Percentiles rank a stretch among this genome's conserved stretches.
phyloP scores from a whole-genome alignment of 1,284 basidiomycete species.

The Neolentinus lepideus region DNA sequence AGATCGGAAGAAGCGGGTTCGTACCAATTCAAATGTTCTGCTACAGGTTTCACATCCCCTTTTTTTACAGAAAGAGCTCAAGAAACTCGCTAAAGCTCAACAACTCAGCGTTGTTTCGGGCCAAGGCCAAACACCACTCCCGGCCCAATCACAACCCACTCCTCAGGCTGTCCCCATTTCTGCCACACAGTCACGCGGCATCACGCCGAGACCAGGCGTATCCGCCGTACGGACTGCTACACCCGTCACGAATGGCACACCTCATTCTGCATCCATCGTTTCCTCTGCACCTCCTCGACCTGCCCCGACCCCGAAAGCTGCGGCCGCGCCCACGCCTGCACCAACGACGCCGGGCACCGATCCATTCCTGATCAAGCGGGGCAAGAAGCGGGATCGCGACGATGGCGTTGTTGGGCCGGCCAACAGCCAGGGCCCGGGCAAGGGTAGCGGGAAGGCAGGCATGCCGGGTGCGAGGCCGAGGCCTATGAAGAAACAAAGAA shows the following conservation, averaged over 20 bases:
- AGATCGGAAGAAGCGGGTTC: conserved; percentile 69
- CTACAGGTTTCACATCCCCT: conserved; percentile 5
- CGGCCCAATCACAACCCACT: conserved; percentile 1
- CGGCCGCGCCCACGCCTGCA: conserved; percentile 6
- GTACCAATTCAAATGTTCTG: conserved; percentile 20
- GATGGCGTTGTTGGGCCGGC: conserved; percentile 10
- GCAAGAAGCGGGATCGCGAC: conserved; percentile 38
- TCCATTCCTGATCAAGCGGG: conserved; percentile 24
- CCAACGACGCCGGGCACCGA: conserved; percentile 5
- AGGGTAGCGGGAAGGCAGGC: conserved; percentile 43
- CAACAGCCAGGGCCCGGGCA: conserved; percentile 11
- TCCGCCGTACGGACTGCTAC: conserved; percentile 16
- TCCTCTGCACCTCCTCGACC: conserved; percentile 28
- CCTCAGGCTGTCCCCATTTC: conserved; percentile 2
- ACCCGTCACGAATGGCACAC: conserved; percentile 14
- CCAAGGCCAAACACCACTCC: conserved; percentile 12
- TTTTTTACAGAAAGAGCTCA: conserved; percentile 54
- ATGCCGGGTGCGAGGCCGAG: conserved; percentile 50
- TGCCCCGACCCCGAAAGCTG: conserved; percentile 7
- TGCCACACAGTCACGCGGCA: too few species aligned
- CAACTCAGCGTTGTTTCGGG: conserved; percentile 13
- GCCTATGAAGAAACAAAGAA: conserved; percentile 68
- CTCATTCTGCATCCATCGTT: conserved; percentile 16
- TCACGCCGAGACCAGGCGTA: too few species aligned
- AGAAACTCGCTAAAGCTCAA: neutral